Percentiles rank a stretch among this genome's conserved stretches.
Conservation (phyloP, 1,139 yeast species). For the Pneumocystis canis region DNA sequence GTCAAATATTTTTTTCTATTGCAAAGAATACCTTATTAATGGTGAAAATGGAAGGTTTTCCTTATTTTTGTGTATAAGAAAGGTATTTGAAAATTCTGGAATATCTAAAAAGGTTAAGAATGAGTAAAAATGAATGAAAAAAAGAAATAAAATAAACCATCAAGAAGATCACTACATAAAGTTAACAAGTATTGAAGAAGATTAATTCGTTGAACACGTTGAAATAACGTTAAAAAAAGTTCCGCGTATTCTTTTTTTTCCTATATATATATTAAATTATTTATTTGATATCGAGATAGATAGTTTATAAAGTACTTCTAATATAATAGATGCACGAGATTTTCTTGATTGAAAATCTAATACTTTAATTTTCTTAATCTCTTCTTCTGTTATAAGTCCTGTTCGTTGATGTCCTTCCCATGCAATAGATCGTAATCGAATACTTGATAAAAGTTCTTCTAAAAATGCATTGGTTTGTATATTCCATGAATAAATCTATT, state of each 20-base stretch:
- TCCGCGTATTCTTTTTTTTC: constrained; percentile 43
- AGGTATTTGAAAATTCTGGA: constrained; percentile 28
- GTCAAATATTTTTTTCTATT: background rate
- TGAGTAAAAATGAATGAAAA: background rate
- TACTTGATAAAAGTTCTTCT: constrained; percentile 58
- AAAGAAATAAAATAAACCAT: constrained; percentile 11
- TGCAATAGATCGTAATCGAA: constrained; percentile 71
- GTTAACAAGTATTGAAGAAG: constrained; percentile 61
- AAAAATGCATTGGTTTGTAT: constrained; percentile 48
- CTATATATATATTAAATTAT: constrained; percentile 19
- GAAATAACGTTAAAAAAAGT: constrained; percentile 42
- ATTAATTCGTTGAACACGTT: constrained; percentile 45
- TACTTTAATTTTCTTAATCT: constrained; percentile 49
- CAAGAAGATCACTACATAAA: constrained; percentile 47
- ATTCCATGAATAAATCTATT: background rate
- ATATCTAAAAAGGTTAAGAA: constrained; percentile 11
- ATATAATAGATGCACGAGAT: constrained; percentile 22
- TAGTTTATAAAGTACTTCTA: constrained; percentile 12
- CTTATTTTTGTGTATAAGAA: constrained; percentile 33
- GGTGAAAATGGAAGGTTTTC: constrained; percentile 39
- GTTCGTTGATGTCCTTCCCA: constrained; percentile 88
- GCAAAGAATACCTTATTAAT: constrained; percentile 28
- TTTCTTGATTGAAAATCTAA: constrained; percentile 38
- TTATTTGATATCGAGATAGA: constrained; percentile 6
- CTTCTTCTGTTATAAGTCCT: constrained; percentile 47